Conservation (phyloP, 1,139 yeast species). For the Sugiyamaella xylanicola region DNA sequence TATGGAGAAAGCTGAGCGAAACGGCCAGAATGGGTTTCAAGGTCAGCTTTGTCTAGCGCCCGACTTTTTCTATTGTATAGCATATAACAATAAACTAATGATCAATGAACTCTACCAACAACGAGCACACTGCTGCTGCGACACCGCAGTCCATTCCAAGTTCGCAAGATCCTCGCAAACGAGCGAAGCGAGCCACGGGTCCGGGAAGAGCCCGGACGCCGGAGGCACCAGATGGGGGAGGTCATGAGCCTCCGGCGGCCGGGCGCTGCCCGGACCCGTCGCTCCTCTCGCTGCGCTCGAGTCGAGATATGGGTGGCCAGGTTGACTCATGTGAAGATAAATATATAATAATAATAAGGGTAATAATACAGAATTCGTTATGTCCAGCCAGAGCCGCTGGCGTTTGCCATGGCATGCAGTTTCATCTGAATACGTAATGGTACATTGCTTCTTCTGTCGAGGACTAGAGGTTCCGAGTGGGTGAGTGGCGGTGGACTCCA, state of each 20-base stretch:
- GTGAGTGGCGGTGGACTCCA: neutral
- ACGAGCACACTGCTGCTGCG: too few species aligned
- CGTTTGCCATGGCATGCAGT: constrained; percentile 3
- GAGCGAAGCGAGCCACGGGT: too few species aligned
- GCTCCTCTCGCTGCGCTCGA: neutral
- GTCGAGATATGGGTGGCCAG: too few species aligned
- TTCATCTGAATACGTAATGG: constrained; percentile 20
- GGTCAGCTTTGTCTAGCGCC: constrained; percentile 32
- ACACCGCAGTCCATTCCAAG: too few species aligned
- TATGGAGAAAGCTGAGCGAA: constrained; percentile 29
- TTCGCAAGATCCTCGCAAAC: too few species aligned
- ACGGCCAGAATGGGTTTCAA: constrained; percentile 35
- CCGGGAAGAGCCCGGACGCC: too few species aligned
- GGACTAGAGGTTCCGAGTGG: neutral
- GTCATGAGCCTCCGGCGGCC: neutral
- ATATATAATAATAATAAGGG: neutral
- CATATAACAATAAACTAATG: constrained; percentile 7
- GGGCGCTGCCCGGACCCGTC: neutral
- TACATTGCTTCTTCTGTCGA: constrained; percentile 8
- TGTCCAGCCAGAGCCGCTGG: constrained; percentile 10
- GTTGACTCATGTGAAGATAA: neutral
- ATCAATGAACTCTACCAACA: neutral
- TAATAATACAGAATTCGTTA: constrained; percentile 4
- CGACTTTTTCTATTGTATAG: neutral
- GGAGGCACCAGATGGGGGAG: too few species aligned